These are phyloP conservation scores for Lactarius psammicola DNA, from an alignment of 768 basidiomycete species.

Conservation along the genomic window DNA sequence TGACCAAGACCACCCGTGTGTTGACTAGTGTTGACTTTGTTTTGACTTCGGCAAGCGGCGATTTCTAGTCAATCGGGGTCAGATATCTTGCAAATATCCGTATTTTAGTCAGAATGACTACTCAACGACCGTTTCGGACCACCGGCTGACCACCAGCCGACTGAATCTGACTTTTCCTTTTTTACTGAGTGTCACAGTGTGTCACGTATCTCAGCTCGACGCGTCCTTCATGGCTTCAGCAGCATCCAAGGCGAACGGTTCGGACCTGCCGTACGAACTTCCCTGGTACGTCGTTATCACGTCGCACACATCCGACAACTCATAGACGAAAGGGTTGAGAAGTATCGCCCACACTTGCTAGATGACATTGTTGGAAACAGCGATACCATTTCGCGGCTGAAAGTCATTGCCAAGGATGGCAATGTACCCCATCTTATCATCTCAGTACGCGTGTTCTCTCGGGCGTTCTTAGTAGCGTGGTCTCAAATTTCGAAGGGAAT, in stretches of 20 bases:
- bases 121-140: no score
- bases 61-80: no score
- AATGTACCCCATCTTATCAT: conserved; percentile 99
- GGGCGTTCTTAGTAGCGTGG: not conserved
- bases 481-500: conserved; percentile 66
- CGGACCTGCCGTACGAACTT: conserved; percentile 64
- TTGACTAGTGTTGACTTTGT: no score
- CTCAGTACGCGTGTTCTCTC: conserved; percentile 53
- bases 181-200: conserved; percentile 25
- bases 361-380: conserved; percentile 92
- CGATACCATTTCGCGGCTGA: conserved; percentile 92
- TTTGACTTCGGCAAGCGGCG: no score
- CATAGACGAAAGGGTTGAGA: conserved; percentile 74
- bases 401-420: conserved; percentile 94
- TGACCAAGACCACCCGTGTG: no score
- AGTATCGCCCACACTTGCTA: conserved; percentile 79
- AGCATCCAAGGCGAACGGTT: conserved; percentile 41
- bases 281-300: conserved; percentile 57
- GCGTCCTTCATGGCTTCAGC: conserved; percentile 33
- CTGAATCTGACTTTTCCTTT: no score
- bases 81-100: no score
- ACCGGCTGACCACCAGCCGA: no score
- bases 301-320: not conserved
- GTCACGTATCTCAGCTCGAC: conserved; percentile 23
- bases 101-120: no score